A percentile compares a stretch with the other conserved stretches of the same genome.
Evolutionary conservation across 306 rosid genomes (phyloP).

Genomic region (Ceratonia siliqua): DNA sequence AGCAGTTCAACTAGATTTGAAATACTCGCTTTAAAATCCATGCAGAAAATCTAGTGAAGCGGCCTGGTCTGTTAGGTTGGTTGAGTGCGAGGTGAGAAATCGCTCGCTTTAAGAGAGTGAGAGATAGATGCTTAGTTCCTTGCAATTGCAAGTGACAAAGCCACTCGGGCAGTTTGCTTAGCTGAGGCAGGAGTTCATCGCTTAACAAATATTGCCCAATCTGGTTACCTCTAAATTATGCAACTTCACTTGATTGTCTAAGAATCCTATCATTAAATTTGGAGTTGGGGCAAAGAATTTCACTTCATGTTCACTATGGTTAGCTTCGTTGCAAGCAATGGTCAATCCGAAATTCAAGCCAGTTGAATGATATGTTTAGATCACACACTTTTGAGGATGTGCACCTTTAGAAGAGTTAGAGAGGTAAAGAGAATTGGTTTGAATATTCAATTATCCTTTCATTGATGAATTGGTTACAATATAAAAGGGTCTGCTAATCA

Average conservation of each 20-base stretch:
- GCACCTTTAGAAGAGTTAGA: no score
- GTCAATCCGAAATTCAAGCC: constrained; percentile 39
- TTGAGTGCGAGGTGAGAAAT: constrained; percentile 9
- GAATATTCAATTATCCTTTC: no score
- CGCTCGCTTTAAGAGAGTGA: no score
- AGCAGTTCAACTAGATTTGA: no score
- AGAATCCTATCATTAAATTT: constrained; percentile 16
- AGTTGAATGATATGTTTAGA: no score
- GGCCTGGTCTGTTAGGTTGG: constrained; percentile 1
- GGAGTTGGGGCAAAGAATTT: constrained; percentile 27
- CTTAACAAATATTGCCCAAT: constrained; percentile 59
- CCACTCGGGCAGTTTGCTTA: constrained; percentile 69
- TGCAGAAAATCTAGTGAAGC: not conserved
- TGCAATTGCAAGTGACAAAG: not conserved
- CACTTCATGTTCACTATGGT: constrained; percentile 38
- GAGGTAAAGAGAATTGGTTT: no score
- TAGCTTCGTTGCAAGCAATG: constrained; percentile 71
- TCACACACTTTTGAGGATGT: no score
- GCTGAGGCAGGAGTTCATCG: constrained; percentile 73
- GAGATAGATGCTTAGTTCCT: not conserved
- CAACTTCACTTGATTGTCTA: no score
- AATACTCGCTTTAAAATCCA: no score
- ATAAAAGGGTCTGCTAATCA: no score
- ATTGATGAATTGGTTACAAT: no score
- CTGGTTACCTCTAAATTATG: no score